These are phyloP conservation scores for Fusarium devonianum DNA, from an alignment of 2,329 filamentous ascomycete species.

Conservation along the genomic window DNA sequence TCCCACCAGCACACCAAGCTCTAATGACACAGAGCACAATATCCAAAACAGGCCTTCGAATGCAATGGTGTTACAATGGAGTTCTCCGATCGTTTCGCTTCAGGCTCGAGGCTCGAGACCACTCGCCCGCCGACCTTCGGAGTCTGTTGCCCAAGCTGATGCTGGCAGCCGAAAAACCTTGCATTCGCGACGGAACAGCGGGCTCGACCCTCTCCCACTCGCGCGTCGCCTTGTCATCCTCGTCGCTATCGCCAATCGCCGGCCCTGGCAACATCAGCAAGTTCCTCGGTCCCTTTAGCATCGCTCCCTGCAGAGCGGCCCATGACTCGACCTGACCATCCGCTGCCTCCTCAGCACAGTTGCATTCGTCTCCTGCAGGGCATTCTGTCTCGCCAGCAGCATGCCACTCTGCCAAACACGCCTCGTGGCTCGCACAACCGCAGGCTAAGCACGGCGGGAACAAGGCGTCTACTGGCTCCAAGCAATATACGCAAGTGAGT, in stretches of 20 bases:
- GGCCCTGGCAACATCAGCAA: constrained; percentile 42
- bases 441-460: constrained; percentile 69
- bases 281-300: constrained; percentile 45
- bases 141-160: constrained; percentile 58
- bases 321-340: constrained; percentile 67
- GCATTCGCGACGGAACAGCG: constrained; percentile 33
- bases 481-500: constrained; percentile 68
- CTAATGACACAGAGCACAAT: background rate
- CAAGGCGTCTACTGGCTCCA: constrained; percentile 65
- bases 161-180: constrained; percentile 48
- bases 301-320: constrained; percentile 55
- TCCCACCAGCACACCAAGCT: constrained; percentile 7
- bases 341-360: constrained; percentile 64
- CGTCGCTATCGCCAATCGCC: constrained; percentile 41
- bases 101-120: constrained; percentile 54
- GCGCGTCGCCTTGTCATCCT: constrained; percentile 36
- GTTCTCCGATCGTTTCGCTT: constrained; percentile 44
- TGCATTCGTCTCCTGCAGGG: constrained; percentile 70
- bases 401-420: constrained; percentile 67
- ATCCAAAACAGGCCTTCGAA: background rate
- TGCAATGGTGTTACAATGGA: constrained; percentile 13
- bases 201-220: constrained; percentile 43
- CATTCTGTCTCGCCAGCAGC: constrained; percentile 63
- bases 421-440: constrained; percentile 67
- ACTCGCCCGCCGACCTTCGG: constrained; percentile 56